phyloP scores from a whole-genome alignment of 169 alveolate genomes.

The Pseudocohnilembus persalinus region DNA sequence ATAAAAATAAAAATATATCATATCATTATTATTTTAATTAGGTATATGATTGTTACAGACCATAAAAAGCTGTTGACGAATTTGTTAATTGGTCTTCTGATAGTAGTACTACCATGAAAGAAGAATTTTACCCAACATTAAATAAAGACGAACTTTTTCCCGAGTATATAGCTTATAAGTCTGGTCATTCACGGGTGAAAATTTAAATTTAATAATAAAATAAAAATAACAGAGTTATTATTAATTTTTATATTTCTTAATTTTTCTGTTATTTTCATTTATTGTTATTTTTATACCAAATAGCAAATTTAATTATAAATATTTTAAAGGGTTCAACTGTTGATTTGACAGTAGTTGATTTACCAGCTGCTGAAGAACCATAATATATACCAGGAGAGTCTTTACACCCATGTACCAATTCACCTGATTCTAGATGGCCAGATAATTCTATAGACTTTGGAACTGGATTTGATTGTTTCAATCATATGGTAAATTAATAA shows the following conservation, averaged over 20 bases:
- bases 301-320: neutral
- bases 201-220: neutral
- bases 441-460: slow-evolving; percentile 45
- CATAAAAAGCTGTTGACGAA: slow-evolving; percentile 42
- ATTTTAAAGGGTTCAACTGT: slow-evolving; percentile 32
- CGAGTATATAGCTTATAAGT: slow-evolving; percentile 34
- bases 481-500: neutral
- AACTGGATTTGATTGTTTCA: slow-evolving; percentile 47
- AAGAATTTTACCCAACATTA: slow-evolving; percentile 25
- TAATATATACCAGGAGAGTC: slow-evolving; percentile 22
- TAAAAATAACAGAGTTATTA: neutral
- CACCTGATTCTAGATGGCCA: slow-evolving; percentile 7
- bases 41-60: slow-evolving; percentile 41
- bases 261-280: neutral
- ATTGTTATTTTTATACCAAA: neutral
- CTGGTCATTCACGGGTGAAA: slow-evolving; percentile 34
- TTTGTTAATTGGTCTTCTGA: slow-evolving; percentile 34
- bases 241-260: neutral
- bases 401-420: slow-evolving; percentile 19
- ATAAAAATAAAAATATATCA: too few species aligned
- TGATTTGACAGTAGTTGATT: slow-evolving; percentile 33
- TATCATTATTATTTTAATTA: neutral
- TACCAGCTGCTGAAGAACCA: slow-evolving; percentile 8
- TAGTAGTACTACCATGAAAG: slow-evolving; percentile 14
- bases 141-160: slow-evolving; percentile 20